phyloP scores from a whole-genome alignment of 2,329 filamentous ascomycete species.

The Cladophialophora psammophila region DNA sequence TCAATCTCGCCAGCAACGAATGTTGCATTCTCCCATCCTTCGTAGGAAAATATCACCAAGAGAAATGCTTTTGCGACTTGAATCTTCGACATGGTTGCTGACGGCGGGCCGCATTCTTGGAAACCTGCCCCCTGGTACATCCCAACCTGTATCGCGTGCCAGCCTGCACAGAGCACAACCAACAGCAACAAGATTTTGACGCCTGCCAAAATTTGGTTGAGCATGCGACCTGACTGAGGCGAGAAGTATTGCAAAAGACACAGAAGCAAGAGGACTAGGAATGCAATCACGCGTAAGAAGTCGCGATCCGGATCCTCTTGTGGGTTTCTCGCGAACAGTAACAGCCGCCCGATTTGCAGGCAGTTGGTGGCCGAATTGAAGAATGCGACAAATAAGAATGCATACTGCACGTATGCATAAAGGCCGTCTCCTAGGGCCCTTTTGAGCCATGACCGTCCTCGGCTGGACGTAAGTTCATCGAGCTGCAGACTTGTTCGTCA shows the following conservation, averaged over 20 bases:
- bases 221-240: background rate
- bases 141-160: constrained; percentile 3
- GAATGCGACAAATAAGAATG: constrained; percentile 8
- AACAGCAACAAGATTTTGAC: constrained; percentile 3
- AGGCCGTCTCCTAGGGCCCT: constrained; percentile 5
- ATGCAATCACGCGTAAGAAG: constrained; percentile 1
- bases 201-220: constrained; percentile 5
- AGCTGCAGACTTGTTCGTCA: background rate
- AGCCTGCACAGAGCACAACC: constrained; percentile 5
- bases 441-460: constrained; percentile 1
- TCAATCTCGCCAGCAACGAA: constrained; percentile 10
- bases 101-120: constrained; percentile 4
- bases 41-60: constrained; percentile 10
- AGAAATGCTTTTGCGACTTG: constrained; percentile 11
- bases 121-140: constrained; percentile 1
- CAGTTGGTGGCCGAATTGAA: constrained; percentile 10
- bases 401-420: constrained; percentile 14
- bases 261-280: background rate
- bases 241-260: constrained; percentile 11
- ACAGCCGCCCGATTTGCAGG: constrained; percentile 2
- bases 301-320: constrained; percentile 7
- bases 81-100: background rate
- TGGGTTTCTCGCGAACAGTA: constrained; percentile 8
- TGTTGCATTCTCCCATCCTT: constrained; percentile 13
- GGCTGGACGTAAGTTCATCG: constrained; percentile 6